Conservation (phyloP, 768 basidiomycete species). For the Lactarius sp. region DNA sequence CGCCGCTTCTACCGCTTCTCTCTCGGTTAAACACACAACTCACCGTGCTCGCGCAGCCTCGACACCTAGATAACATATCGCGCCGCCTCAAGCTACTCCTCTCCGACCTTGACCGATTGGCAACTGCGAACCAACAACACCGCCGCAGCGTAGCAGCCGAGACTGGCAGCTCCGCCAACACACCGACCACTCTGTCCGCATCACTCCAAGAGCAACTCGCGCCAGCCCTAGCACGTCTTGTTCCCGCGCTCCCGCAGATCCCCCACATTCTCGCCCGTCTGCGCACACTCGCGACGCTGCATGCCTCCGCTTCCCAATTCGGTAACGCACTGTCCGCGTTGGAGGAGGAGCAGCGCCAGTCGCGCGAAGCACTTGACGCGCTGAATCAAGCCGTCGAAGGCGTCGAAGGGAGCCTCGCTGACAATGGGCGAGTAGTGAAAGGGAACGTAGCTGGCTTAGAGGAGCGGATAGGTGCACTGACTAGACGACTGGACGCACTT, state of each 20-base stretch:
- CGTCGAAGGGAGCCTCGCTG: constrained; percentile 71
- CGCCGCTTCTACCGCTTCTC: constrained; percentile 78
- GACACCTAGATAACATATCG: constrained; percentile 93
- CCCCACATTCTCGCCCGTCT: constrained; percentile 88
- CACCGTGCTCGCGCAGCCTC: constrained; percentile 85
- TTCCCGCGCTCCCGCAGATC: constrained; percentile 71
- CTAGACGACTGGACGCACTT: constrained; percentile 41
- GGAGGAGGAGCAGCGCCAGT: constrained; percentile 67
- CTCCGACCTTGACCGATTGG: constrained; percentile 85
- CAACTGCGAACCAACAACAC: constrained; percentile 35
- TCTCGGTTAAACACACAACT: constrained; percentile 81
- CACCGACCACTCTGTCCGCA: constrained; percentile 27
- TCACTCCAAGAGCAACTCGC: constrained; percentile 55
- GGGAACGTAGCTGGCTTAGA: constrained; percentile 74
- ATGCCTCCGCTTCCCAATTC: constrained; percentile 78
- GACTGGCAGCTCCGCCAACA: constrained; percentile 10
- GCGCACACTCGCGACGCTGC: constrained; percentile 76
- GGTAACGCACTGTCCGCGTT: constrained; percentile 58
- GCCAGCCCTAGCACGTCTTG: constrained; percentile 64
- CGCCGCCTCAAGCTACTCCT: constrained; percentile 88
- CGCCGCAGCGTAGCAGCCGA: constrained; percentile 34
- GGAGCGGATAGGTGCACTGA: constrained; percentile 45
- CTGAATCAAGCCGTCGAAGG: constrained; percentile 61
- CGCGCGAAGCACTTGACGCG: constrained; percentile 59
- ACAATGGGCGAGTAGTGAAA: constrained; percentile 65